A percentile compares a stretch with the other conserved stretches of the same genome.
Conservation (phyloP, 768 basidiomycete species). For the Russula sp. region DNA sequence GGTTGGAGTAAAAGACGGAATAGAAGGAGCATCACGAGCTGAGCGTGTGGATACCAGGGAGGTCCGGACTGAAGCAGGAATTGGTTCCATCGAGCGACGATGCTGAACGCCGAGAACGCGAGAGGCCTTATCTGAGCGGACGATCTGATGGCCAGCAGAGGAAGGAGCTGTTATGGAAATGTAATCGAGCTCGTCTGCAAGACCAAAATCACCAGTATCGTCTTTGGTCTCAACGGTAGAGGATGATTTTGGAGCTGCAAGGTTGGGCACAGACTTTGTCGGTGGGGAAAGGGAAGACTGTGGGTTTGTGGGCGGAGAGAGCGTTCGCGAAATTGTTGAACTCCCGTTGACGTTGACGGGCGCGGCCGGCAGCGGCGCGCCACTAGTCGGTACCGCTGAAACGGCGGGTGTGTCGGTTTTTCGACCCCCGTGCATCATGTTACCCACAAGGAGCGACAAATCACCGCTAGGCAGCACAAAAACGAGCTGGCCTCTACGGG, state of each 20-base stretch:
- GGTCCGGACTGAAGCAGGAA: slow-evolving; percentile 67
- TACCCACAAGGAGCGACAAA: too few relatives aligned
- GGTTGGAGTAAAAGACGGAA: slow-evolving; percentile 58
- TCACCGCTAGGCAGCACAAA: not conserved
- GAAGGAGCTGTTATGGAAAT: slow-evolving; percentile 41
- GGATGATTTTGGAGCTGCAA: not conserved
- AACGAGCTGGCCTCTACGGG: not conserved
- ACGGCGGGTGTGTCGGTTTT: not conserved
- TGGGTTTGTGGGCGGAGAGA: not conserved
- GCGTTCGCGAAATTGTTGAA: not conserved
- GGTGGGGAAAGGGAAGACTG: slow-evolving; percentile 1
- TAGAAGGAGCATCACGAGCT: slow-evolving; percentile 46
- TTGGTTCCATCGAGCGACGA: slow-evolving; percentile 76
- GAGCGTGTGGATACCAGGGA: slow-evolving; percentile 75
- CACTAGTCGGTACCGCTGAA: not conserved
- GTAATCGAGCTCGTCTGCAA: slow-evolving; percentile 71
- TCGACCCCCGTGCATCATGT: not conserved
- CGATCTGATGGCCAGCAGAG: slow-evolving; percentile 28
- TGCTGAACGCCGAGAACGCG: slow-evolving; percentile 71
- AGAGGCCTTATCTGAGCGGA: slow-evolving; percentile 65
- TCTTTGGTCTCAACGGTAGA: slow-evolving; percentile 10
- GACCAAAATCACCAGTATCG: slow-evolving; percentile 32
- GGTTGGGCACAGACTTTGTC: not conserved
- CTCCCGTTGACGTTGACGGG: not conserved
- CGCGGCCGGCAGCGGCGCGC: not conserved